Percentiles rank a stretch among this genome's conserved stretches.
These are phyloP conservation scores for Wickerhamiella dianesei DNA, from an alignment of 805 yeast genomes.

Conservation along the genomic window DNA sequence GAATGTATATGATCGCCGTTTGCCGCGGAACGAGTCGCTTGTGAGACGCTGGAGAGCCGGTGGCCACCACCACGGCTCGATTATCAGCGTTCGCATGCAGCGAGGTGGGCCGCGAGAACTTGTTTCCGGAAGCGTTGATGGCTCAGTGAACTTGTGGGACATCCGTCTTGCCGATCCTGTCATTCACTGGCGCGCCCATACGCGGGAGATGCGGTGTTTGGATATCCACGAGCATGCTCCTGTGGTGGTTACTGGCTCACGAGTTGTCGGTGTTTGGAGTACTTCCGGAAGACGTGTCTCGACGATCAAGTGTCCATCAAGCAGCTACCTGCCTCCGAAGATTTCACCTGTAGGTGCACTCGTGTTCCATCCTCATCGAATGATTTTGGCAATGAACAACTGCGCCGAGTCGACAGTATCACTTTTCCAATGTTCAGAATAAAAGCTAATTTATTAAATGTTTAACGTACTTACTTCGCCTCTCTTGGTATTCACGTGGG, in stretches of 20 bases:
- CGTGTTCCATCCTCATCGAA: slow-evolving; percentile 82
- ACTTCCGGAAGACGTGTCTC: slow-evolving; percentile 67
- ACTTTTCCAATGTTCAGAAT: slow-evolving; percentile 8
- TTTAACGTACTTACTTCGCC: too few relatives aligned
- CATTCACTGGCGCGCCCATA: slow-evolving; percentile 43
- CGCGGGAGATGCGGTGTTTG: slow-evolving; percentile 46
- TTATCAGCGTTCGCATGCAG: slow-evolving; percentile 82
- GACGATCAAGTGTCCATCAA: slow-evolving; percentile 31
- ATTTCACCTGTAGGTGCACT: slow-evolving; percentile 46
- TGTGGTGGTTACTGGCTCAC: slow-evolving; percentile 75
- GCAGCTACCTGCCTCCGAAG: slow-evolving; percentile 23
- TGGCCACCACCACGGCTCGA: slow-evolving; percentile 14
- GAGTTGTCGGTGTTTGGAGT: slow-evolving; percentile 67
- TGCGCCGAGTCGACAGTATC: slow-evolving; percentile 10
- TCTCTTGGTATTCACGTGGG: too few relatives aligned
- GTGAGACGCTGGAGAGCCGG: slow-evolving; percentile 56
- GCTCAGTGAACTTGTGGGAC: slow-evolving; percentile 82
- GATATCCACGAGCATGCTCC: slow-evolving; percentile 97
- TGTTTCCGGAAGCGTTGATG: slow-evolving; percentile 65
- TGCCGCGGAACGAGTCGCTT: slow-evolving; percentile 75
- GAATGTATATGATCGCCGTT: slow-evolving; percentile 79
- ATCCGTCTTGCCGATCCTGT: slow-evolving; percentile 60
- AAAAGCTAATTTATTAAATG: too few relatives aligned
- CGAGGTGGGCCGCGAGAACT: slow-evolving; percentile 90
- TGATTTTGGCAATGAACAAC: slow-evolving; percentile 76